phyloP scores from a whole-genome alignment of 768 basidiomycete species.

The Russula sp. region DNA sequence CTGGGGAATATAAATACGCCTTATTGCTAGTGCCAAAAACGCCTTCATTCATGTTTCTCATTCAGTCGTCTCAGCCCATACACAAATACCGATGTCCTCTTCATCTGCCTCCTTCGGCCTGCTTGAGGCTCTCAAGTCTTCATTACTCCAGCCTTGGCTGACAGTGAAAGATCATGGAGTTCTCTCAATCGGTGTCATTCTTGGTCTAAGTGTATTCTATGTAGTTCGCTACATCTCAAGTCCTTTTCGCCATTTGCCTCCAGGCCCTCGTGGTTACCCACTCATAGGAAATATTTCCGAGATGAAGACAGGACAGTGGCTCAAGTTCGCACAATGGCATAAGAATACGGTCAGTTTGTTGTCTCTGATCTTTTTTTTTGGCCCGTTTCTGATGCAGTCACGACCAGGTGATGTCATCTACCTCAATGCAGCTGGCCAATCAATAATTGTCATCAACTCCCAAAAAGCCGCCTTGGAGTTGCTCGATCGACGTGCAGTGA shows the following conservation, averaged over 20 bases:
- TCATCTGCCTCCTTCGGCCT: neutral
- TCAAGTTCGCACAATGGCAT: conserved; percentile 1
- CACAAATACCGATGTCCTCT: neutral
- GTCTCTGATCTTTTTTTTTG: neutral
- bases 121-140: neutral
- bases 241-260: conserved; percentile 1
- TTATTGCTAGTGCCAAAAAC: no score
- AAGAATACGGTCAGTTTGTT: neutral
- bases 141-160: neutral
- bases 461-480: neutral
- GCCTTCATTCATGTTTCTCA: no score
- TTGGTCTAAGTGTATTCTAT: neutral
- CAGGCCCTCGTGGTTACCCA: conserved; percentile 6
- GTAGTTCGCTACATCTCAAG: neutral
- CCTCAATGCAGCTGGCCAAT: neutral
- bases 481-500: neutral
- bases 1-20: neutral
- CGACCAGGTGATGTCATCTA: conserved; percentile 7
- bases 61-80: no score
- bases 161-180: neutral
- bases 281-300: conserved; percentile 3
- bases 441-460: neutral
- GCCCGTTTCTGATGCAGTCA: neutral
- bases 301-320: neutral
- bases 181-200: neutral